Base-by-base conservation (phyloP, 2,329 filamentous ascomycete genomes). In the Aspergillus pseudotamarii region DNA sequence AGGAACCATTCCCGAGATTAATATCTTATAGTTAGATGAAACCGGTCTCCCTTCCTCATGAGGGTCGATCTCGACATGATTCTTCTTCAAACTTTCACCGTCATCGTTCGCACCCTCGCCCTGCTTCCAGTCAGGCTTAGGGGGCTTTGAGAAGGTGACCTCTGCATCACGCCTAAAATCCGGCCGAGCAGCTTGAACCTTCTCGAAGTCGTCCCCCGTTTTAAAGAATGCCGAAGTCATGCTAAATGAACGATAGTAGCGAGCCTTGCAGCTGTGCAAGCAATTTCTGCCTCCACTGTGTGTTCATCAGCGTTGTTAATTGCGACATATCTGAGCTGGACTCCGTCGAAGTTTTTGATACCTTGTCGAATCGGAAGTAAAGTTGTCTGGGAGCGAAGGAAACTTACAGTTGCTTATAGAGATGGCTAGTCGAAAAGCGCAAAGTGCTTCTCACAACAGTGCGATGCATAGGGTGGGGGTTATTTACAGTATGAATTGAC, bases 1-100 rank as follows among this genome's bases (percentile, higher is more conserved):
- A 1, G 94, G 94, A 19, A 93, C 85, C 68, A 97, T 87, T 66
- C 88, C 88, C 21, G 88, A 91, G 77, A 97, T 96, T 65, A 97
- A 83, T 16, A 97, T 86, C 80, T 96, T 97, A 86, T 98, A 97
- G 84, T 97, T 97, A 80, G 86, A 88, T 1, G 82, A 80, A 0
- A 87, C 79, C 0, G 88, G 84, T 0, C 94, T 86, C 36, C 89
- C 91, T 32, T 88, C 81, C 61, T 85, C 89, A 75, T 94, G 88
- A 0, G 94, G 94, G 77, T 97, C 90, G 71, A 97, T 96, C 73
- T 89, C 82, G 67, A 94, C 78, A 79, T 97, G 92, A 1, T 81
- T 76, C 63, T 87, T 86, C 60, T 81, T 74, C 66, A 86, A 71
- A 61, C 79, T 77, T 57, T 79, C 80, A 14, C 84, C 83, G 21